Base-by-base conservation (phyloP, 2,329 filamentous ascomycete species). In the Balansia obtecta region DNA sequence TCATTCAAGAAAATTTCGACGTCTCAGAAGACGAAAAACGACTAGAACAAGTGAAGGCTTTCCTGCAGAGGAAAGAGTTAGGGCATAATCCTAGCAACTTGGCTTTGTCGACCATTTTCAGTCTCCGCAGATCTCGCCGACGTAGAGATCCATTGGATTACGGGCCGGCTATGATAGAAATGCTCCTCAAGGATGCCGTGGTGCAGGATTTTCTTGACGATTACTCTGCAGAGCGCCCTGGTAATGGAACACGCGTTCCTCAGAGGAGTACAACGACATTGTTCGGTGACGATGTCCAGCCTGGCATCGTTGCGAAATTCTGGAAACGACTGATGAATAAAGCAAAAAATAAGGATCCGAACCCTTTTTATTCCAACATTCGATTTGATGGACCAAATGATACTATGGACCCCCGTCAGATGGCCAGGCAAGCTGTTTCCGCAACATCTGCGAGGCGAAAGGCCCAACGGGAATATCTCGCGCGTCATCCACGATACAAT, bases 1-100 rank as follows among this genome's bases (percentile, higher is more conserved):
- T 98, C 70, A 98, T 98, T 57, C 93, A 98, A 66, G 93, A 98
- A 64, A 98, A 95, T 62, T 98, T 98, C 64, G 93, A 98, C 68
- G 89, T 98, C 27, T 95, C 90, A 3, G 93, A 98, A 65, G 94
- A 98, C 63, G 90, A 97, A 65, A 98, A 98, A 69, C 88, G 94
- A 18, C 70, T 97, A 54, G 88, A 97, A 64, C 94, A 98, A 68
- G 90, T 98, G 53, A 91, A 90, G 61, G 88, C 91, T 1, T 98
- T 97, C 60, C 72, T 98, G 43, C 88, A 95, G 62, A 83, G 90
- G 58, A 94, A 91, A 63, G 90, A 97, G 60, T 73, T 95, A 33
- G 86, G 84, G 22, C 79, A 79, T 39, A 77, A 80, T 64, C 65
- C 80, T 64, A 76, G 84, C 56, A 95, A 93, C 58, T 72, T 96